A percentile compares a stretch with the other conserved stretches of the same genome.
These are phyloP conservation scores for Cokeromyces recurvatus DNA, from an alignment of 371 early-diverging fungal species.

Conservation along the genomic window DNA sequence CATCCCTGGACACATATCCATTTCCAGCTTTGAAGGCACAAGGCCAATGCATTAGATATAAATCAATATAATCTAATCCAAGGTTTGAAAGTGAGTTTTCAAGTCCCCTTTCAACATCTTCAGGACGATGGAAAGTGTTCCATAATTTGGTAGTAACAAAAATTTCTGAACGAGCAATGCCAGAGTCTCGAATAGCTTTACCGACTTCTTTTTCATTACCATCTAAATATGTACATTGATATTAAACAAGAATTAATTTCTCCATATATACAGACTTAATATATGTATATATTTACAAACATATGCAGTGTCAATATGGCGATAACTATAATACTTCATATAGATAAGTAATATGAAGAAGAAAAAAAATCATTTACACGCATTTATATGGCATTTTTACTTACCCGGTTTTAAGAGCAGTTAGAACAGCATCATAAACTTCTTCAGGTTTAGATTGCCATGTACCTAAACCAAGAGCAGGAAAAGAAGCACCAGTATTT, in stretches of 20 bases:
- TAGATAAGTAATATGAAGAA: background rate
- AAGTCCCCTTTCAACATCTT: slow-evolving; percentile 42
- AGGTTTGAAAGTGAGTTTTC: slow-evolving; percentile 51
- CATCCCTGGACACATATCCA: slow-evolving; percentile 15
- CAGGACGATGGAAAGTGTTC: slow-evolving; percentile 56
- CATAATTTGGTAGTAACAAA: slow-evolving; percentile 77
- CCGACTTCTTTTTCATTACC: slow-evolving; percentile 29
- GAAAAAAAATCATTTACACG: no score
- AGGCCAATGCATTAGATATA: slow-evolving; percentile 55
- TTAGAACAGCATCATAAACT: slow-evolving; percentile 36
- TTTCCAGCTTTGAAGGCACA: slow-evolving; percentile 20
- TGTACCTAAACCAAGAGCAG: slow-evolving; percentile 34
- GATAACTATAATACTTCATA: slow-evolving; percentile 5
- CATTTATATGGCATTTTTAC: no score
- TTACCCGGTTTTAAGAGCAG: slow-evolving; percentile 37
- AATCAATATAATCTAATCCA: slow-evolving; percentile 64
- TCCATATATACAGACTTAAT: background rate
- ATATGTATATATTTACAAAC: slow-evolving; percentile 31
- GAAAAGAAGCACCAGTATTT: slow-evolving; percentile 1
- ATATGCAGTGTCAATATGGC: slow-evolving; percentile 26
- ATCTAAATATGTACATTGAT: slow-evolving; percentile 8
- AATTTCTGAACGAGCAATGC: slow-evolving; percentile 50
- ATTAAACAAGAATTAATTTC: background rate
- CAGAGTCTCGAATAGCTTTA: slow-evolving; percentile 45
- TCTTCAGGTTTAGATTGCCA: slow-evolving; percentile 39